Evolutionary conservation across 1,284 basidiomycete species (phyloP), one percentile per base, ranked within the genome.

Genomic region (Cerioporus squamosus): DNA sequence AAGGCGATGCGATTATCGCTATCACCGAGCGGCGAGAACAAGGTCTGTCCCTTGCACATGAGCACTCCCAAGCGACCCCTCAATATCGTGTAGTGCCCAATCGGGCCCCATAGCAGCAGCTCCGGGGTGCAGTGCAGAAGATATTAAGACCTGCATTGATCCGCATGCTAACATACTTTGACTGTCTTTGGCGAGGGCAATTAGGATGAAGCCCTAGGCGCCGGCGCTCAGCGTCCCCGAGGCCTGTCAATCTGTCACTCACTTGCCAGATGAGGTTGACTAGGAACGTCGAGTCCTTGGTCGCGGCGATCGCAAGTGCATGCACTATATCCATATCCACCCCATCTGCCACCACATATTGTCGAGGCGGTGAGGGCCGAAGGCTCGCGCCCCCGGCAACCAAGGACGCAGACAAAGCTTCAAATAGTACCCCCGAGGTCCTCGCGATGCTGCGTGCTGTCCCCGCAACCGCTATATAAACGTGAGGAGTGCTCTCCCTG

Each of bases 391-490:
- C 38, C 24, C 61, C 61, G 61, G 22, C 29, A 31, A 18, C 15
- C 61, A 57, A 59, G 61, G 61, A 62, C 20, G 20, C 7, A 47
- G 39, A 57, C 61, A 45, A 59, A 62, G 51, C 43, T n/a, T 22
- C 23, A 22, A 53, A 43, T 20, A 53, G 36, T 20, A 20, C 43
- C 17, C 53, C 22, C 24, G 12, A 3, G 39, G 6, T n/a, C n/a
- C 42, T 26, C 46, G 14, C 58, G n/a, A 42, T 42, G 40, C 20
- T 42, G n/a, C 40, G 40, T 42, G 40, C 40, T 42, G 40, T n/a
- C 40, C 40, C 20, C 40, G 40, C 40, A 22, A 17, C 31, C 33
- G 38, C 47, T n/a, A 53, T 56, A 56, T 51, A 60, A 50, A 53
- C 51, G 6, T 18, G 22, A 18, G 15, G 31, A 10, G 31, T 20